These are phyloP conservation scores for Polyplosphaeria fusca DNA, from an alignment of 495 filamentous ascomycete genomes.

Conservation along the genomic window DNA sequence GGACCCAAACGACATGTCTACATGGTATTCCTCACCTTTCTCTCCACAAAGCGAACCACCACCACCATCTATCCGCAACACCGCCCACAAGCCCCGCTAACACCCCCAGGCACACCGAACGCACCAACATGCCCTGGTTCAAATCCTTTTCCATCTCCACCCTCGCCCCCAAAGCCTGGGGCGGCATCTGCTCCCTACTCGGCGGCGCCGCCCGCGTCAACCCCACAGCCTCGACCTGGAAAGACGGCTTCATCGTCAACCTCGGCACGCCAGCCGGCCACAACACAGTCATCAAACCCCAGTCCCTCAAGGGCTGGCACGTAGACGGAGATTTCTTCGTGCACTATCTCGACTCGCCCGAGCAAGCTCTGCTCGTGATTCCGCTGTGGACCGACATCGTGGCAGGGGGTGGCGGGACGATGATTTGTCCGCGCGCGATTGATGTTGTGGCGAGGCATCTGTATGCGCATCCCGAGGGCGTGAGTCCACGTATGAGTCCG, in stretches of 20 bases:
- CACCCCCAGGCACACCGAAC: conserved; percentile 41
- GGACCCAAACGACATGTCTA: conserved; percentile 62
- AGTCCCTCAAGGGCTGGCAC: conserved; percentile 61
- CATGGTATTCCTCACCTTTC: conserved; percentile 49
- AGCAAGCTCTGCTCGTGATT: conserved; percentile 69
- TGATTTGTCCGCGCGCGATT: conserved; percentile 61
- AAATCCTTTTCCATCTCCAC: conserved; percentile 50
- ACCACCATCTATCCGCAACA: neutral
- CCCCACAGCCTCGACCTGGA: conserved; percentile 54
- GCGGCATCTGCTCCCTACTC: conserved; percentile 66
- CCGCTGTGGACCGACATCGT: conserved; percentile 66
- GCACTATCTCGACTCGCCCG: conserved; percentile 69
- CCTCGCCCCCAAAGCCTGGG: conserved; percentile 67
- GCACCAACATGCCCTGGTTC: conserved; percentile 65
- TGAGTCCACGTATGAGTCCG: conserved; percentile 63
- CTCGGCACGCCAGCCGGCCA: conserved; percentile 58
- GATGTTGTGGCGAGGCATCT: conserved; percentile 56
- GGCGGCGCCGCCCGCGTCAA: conserved; percentile 61
- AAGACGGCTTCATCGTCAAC: conserved; percentile 71
- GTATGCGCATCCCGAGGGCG: conserved; percentile 64
- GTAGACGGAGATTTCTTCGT: conserved; percentile 76
- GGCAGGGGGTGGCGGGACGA: conserved; percentile 62
- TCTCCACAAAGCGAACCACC: neutral
- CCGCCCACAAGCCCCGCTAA: neutral
- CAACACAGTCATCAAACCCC: conserved; percentile 48